Evolutionary conservation across 257 asterid species (phyloP).

Genomic region (Asclepias syriaca): DNA sequence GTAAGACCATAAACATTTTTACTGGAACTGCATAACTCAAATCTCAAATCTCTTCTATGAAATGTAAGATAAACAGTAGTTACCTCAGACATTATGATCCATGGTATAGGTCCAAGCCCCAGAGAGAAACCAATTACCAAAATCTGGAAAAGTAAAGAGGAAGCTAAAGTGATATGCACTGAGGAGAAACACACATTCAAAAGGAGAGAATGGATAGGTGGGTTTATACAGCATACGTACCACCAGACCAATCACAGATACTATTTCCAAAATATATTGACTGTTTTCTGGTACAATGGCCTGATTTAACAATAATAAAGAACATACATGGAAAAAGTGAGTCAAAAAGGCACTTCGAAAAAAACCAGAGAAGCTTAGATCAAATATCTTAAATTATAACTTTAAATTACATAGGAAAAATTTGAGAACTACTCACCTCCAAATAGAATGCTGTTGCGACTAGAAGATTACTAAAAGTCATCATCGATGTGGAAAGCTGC

Average conservation of each 20-base stretch:
- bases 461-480: slow-evolving; percentile 58
- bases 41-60: not conserved
- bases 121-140: slow-evolving; percentile 73
- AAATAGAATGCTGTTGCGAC: slow-evolving; percentile 66
- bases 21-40: not conserved
- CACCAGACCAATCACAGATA: slow-evolving; percentile 66
- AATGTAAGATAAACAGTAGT: not conserved
- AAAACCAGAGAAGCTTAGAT: not conserved
- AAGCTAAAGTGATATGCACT: slow-evolving; percentile 6
- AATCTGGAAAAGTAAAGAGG: slow-evolving; percentile 34
- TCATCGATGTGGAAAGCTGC: slow-evolving; percentile 60
- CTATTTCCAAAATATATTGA: slow-evolving; percentile 34
- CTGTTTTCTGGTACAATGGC: slow-evolving; percentile 39
- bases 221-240: slow-evolving; percentile 31
- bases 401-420: not conserved
- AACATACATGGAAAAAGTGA: not conserved
- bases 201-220: not conserved
- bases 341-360: not conserved
- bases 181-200: not conserved
- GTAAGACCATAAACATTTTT: not conserved
- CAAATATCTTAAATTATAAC: not conserved
- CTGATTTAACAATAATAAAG: slow-evolving; percentile 29
- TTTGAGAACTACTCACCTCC: slow-evolving; percentile 35
- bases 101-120: slow-evolving; percentile 85
- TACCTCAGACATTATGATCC: slow-evolving; percentile 97